Percentiles rank a stretch among this genome's conserved stretches.
Conservation (phyloP, 495 filamentous ascomycete genomes). For the Aspergillus steynii region DNA sequence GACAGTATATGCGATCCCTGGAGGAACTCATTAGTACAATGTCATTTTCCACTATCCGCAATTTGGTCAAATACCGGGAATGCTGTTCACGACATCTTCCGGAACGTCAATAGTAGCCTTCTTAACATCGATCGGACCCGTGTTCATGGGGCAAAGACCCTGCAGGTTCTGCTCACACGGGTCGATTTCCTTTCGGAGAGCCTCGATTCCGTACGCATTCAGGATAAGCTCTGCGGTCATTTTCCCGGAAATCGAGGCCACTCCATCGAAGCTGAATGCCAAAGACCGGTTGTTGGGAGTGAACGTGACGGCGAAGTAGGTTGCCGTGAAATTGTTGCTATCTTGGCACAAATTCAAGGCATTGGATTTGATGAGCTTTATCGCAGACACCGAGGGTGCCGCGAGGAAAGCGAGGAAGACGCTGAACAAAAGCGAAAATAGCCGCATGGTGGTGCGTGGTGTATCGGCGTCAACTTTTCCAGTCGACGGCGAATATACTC, state of each 20-base stretch:
- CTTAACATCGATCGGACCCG: constrained; percentile 73
- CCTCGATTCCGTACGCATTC: constrained; percentile 77
- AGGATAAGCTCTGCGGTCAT: constrained; percentile 77
- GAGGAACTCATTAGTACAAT: constrained; percentile 11
- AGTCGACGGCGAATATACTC: constrained; percentile 8
- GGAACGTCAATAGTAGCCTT: constrained; percentile 65
- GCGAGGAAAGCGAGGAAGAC: constrained; percentile 38
- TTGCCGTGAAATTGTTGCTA: constrained; percentile 78
- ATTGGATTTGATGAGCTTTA: constrained; percentile 63
- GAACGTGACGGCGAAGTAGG: constrained; percentile 78
- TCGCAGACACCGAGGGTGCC: constrained; percentile 41
- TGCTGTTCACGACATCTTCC: constrained; percentile 53
- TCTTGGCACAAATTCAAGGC: constrained; percentile 77
- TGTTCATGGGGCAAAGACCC: constrained; percentile 91
- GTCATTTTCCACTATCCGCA: neutral
- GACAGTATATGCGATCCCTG: constrained; percentile 78
- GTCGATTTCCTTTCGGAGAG: constrained; percentile 63
- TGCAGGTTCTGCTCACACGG: constrained; percentile 70
- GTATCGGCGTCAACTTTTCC: neutral
- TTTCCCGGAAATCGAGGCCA: constrained; percentile 82
- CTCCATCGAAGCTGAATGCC: constrained; percentile 73
- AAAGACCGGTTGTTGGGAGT: constrained; percentile 74
- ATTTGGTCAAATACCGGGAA: constrained; percentile 55
- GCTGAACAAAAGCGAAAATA: constrained; percentile 39
- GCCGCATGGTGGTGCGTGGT: constrained; percentile 33